Conservation (phyloP, 176 grass and related monocot genomes). For the Hordeum vulgare region DNA sequence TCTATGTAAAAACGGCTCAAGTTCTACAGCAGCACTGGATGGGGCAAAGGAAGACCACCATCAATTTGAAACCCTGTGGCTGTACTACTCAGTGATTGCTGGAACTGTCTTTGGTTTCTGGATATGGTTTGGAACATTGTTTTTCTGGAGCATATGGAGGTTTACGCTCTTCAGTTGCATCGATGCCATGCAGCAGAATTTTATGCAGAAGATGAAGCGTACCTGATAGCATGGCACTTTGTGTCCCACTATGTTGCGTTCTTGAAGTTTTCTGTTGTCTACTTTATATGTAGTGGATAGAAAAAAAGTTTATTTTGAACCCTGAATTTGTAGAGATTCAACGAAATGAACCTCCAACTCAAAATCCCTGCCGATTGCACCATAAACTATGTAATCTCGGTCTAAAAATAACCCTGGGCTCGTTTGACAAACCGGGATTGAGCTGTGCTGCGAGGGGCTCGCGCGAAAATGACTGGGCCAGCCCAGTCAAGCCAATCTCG, state of each 20-base stretch:
- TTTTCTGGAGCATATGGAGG: background rate
- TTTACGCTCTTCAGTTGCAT: background rate
- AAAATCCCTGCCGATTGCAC: no score
- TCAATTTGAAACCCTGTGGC: background rate
- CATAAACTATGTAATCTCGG: no score
- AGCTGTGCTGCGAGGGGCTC: no score
- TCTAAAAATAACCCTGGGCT: no score
- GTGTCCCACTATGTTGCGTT: background rate
- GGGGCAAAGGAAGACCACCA: background rate
- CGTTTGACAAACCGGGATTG: no score
- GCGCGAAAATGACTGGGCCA: no score
- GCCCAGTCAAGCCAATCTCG: no score
- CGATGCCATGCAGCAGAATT: background rate
- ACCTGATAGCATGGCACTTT: background rate
- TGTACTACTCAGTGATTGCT: background rate
- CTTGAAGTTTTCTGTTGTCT: no score
- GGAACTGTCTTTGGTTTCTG: slow-evolving; percentile 10
- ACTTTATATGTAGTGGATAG: no score
- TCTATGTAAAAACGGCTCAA: background rate
- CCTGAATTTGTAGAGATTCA: no score
- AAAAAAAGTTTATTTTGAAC: no score
- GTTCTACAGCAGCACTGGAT: background rate
- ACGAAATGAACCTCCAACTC: no score
- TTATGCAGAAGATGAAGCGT: background rate
- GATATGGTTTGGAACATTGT: slow-evolving; percentile 16